Evolutionary conservation across 169 alveolate species (phyloP).

Genomic region (Cryptosporidium meleagridis): DNA sequence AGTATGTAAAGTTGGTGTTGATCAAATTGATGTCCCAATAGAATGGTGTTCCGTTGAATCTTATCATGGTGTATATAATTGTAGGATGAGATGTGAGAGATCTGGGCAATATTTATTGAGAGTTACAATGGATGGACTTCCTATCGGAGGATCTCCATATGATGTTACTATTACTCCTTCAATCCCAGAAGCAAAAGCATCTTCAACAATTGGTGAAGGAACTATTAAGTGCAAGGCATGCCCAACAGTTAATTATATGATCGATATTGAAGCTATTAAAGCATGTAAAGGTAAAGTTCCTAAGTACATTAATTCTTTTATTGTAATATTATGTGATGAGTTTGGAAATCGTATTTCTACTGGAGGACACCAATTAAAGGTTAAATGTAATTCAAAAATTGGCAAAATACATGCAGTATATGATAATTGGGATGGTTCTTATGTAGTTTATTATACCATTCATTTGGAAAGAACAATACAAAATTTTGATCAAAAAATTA

Average conservation of each 20-base stretch:
- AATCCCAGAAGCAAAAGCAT: conserved; percentile 74
- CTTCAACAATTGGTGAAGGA: conserved; percentile 77
- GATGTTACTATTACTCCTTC: conserved; percentile 75
- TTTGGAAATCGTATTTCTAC: conserved; percentile 76
- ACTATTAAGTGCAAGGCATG: conserved; percentile 76
- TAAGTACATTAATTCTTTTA: conserved; percentile 48
- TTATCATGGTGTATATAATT: conserved; percentile 51
- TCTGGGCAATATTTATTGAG: conserved; percentile 75
- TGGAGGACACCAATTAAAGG: conserved; percentile 78
- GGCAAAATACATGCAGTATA: conserved; percentile 75
- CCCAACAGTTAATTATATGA: conserved; percentile 74
- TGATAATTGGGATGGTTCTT: conserved; percentile 78
- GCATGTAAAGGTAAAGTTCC: conserved; percentile 66
- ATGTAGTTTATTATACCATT: conserved; percentile 73
- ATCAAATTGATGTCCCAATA: conserved; percentile 68
- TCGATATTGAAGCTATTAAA: conserved; percentile 24
- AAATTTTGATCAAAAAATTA: conserved; percentile 19
- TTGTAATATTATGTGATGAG: conserved; percentile 70
- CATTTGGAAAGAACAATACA: conserved; percentile 54
- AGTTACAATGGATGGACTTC: conserved; percentile 78
- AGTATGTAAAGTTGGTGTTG: conserved; percentile 42
- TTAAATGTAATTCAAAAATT: conserved; percentile 49
- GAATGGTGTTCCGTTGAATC: conserved; percentile 71
- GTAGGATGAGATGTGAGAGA: conserved; percentile 60
- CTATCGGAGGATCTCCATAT: conserved; percentile 81